These are phyloP conservation scores for Phytopythium ostracodes DNA, from an alignment of 352 stramenopile genomes.

Conservation along the genomic window DNA sequence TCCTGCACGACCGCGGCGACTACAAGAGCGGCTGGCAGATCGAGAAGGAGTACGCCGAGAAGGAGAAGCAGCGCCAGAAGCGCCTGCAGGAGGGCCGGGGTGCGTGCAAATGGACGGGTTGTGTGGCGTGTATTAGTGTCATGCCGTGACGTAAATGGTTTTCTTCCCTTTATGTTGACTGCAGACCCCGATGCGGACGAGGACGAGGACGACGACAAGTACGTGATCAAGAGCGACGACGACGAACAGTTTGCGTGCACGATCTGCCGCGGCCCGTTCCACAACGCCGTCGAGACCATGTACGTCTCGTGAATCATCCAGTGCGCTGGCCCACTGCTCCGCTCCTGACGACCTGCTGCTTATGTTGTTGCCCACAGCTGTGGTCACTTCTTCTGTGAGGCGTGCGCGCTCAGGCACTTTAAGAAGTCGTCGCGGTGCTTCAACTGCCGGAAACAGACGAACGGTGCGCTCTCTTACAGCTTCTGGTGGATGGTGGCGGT, in stretches of 20 bases:
- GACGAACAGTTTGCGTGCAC: slow-evolving; percentile 93
- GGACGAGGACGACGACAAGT: slow-evolving; percentile 64
- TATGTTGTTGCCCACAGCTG: slow-evolving; percentile 60
- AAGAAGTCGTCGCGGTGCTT: slow-evolving; percentile 87
- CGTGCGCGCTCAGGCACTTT: slow-evolving; percentile 88
- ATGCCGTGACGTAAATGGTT: too few species aligned
- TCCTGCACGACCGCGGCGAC: slow-evolving; percentile 97
- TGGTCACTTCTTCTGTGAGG: slow-evolving; percentile 95
- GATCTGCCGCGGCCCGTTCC: slow-evolving; percentile 92
- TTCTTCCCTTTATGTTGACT: not conserved
- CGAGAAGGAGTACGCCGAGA: slow-evolving; percentile 93
- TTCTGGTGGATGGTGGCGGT: not conserved
- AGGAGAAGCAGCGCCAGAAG: slow-evolving; percentile 89
- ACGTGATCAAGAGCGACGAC: slow-evolving; percentile 56
- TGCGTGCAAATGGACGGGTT: too few species aligned
- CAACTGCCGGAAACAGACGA: slow-evolving; percentile 94
- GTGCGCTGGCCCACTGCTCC: not conserved
- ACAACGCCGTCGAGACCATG: slow-evolving; percentile 92
- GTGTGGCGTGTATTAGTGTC: too few species aligned
- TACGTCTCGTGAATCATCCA: slow-evolving; percentile 11
- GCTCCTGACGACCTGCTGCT: not conserved
- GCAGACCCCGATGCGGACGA: slow-evolving; percentile 39
- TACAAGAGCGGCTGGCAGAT: slow-evolving; percentile 98
- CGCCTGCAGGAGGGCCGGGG: slow-evolving; percentile 47
- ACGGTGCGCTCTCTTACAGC: slow-evolving; percentile 31